Percentiles rank a stretch among this genome's conserved stretches.
phyloP scores from a whole-genome alignment of 257 asterid genomes.

The Avicennia marina region DNA sequence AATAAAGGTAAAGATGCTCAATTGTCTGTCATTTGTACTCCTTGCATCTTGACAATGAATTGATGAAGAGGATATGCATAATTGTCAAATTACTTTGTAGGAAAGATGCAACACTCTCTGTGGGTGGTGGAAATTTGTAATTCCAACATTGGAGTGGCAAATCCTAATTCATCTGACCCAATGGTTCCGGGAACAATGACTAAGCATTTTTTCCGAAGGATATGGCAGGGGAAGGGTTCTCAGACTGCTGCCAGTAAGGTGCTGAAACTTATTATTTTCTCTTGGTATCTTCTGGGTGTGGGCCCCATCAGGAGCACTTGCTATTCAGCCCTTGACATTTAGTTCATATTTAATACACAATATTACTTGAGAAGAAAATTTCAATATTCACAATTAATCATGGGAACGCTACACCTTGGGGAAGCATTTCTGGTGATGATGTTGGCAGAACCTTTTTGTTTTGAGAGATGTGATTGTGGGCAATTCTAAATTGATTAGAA shows the following conservation, averaged over 20 bases:
- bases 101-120: constrained; percentile 85
- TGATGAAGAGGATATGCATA: constrained; percentile 4
- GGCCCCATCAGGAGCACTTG: background rate
- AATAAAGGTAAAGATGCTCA: constrained; percentile 60
- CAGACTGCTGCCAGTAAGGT: constrained; percentile 91
- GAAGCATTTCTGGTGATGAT: too few species aligned
- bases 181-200: constrained; percentile 41
- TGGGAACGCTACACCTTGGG: too few species aligned
- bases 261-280: constrained; percentile 27
- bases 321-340: constrained; percentile 8
- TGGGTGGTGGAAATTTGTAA: constrained; percentile 74
- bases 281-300: constrained; percentile 23
- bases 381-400: too few species aligned
- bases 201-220: constrained; percentile 73
- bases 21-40: constrained; percentile 8
- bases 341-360: background rate
- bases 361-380: too few species aligned
- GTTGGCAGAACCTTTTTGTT: too few species aligned
- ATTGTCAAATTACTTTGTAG: constrained; percentile 35
- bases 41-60: constrained; percentile 7
- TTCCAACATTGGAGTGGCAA: constrained; percentile 41
- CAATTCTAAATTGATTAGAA: background rate
- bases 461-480: background rate
- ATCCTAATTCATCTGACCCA: constrained; percentile 38
- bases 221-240: constrained; percentile 97